Conservation (phyloP, 2,329 filamentous ascomycete genomes). For the Alternaria dauci region DNA sequence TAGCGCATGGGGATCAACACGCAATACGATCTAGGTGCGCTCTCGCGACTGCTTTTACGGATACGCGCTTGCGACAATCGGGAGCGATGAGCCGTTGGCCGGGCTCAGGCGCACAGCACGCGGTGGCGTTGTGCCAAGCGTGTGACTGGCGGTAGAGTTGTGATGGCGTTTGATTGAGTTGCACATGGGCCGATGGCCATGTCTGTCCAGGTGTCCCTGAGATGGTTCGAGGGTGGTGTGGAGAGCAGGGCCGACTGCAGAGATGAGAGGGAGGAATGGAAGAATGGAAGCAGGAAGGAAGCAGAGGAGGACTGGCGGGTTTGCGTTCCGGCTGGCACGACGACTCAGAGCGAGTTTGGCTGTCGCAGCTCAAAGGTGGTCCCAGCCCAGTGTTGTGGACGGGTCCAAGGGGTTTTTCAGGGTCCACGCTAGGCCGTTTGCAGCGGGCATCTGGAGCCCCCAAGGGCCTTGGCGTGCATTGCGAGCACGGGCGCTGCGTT, state of each 20-base stretch:
- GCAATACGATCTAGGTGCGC: slow-evolving; percentile 16
- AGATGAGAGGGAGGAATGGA: background rate
- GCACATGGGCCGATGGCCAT: background rate
- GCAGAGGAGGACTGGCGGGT: background rate
- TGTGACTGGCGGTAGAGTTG: background rate
- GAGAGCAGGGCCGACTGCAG: slow-evolving; percentile 1
- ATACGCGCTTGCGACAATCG: slow-evolving; percentile 1
- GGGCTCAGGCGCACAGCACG: background rate
- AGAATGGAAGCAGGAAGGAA: background rate
- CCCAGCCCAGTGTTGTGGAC: background rate
- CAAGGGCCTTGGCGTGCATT: slow-evolving; percentile 10
- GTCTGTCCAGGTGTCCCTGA: background rate
- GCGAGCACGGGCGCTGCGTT: background rate
- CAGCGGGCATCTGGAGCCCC: slow-evolving; percentile 1
- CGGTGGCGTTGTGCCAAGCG: background rate
- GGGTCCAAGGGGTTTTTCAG: background rate
- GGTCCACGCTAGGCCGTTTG: slow-evolving; percentile 13
- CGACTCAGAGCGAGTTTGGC: background rate
- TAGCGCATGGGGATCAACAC: slow-evolving; percentile 14
- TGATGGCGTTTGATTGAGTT: background rate
- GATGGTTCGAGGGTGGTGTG: background rate
- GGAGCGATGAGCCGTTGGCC: slow-evolving; percentile 4
- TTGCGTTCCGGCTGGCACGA: background rate
- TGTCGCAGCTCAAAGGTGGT: too few relatives aligned
- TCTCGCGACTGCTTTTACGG: slow-evolving; percentile 9